Evolutionary conservation across 2,329 filamentous ascomycete genomes (phyloP), one percentile per base, ranked within the genome.

Genomic region (Stachybotrys elegans): DNA sequence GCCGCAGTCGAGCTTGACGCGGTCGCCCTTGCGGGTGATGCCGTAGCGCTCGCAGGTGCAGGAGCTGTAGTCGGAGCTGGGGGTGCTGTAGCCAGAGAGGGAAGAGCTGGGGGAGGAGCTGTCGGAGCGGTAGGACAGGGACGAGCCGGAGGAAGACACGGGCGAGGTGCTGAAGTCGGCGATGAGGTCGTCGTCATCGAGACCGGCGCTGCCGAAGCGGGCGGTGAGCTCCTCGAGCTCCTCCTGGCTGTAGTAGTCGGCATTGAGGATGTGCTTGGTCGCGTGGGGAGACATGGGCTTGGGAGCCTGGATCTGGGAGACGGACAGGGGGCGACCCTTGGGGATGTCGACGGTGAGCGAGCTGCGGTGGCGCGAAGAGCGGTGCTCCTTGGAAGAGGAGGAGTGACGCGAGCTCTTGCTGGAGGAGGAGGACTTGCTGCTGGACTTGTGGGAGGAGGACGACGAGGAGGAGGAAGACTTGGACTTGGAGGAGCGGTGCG

Each of bases 11-110:
- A 96, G 83, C 79, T 92, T 93, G 78, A 97, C 86, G 60, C 91
- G 84, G 68, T 94, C 86, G 62, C 91, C 90, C 67, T 85, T 84
- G 71, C 90, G 87, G 52, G 91, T 96, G 75, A 97, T 95, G 57
- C 91, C 92, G 74, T 93, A 96, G 72, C 91, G 88, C 69, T 96
- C 89, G 72, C 92, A 97, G 52, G 85, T 90, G 81, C 93, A 97
- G 65, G 78, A 79, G 60, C 78, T 84, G 70, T 81, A 83, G 59
- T 86, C 86, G 42, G 86, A 89, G 68, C 76, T 77, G 50, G 86
- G 86, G 49, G 83, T 87, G 75, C 88, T 89, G 67, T 88, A 91
- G 56, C 84, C 86, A 44, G 85, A 84, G 55, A 86, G 75, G 48
- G 81, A 84, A 29, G 83, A 91, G 69, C 72, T 86, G 58, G 85